Evolutionary conservation across 306 rosid genomes (phyloP).

Genomic region (Morella rubra): DNA sequence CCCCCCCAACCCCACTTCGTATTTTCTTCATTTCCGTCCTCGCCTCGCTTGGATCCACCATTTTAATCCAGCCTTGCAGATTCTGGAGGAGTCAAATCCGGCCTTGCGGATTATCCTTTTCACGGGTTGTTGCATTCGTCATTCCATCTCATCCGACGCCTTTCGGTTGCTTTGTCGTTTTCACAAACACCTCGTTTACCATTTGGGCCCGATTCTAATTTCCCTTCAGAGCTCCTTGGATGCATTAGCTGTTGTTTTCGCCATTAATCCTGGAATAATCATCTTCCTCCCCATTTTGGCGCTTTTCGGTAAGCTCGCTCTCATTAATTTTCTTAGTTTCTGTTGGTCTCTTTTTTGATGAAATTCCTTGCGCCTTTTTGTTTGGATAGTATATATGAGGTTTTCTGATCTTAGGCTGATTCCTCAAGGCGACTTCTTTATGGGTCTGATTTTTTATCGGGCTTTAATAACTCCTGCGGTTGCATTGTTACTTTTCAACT

Average conservation of each 20-base stretch:
- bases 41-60: neutral
- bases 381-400: neutral
- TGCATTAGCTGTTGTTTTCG: neutral
- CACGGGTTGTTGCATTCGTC: neutral
- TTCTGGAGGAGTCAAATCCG: neutral
- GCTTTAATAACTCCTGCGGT: neutral
- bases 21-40: neutral
- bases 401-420: neutral
- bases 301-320: neutral
- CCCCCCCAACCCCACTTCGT: neutral
- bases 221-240: neutral
- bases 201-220: neutral
- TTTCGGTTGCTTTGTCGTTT: neutral
- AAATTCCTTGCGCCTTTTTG: neutral
- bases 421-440: neutral
- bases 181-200: neutral
- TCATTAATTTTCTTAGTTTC: neutral
- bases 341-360: neutral
- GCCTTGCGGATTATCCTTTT: neutral
- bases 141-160: neutral
- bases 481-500: neutral
- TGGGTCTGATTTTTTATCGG: neutral
- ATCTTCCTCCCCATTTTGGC: neutral
- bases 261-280: neutral
- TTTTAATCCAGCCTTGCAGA: neutral